A percentile compares a stretch with the other conserved stretches of the same genome.
phyloP scores from a whole-genome alignment of 2,329 filamentous ascomycete species.

The Alternaria ventricosa region DNA sequence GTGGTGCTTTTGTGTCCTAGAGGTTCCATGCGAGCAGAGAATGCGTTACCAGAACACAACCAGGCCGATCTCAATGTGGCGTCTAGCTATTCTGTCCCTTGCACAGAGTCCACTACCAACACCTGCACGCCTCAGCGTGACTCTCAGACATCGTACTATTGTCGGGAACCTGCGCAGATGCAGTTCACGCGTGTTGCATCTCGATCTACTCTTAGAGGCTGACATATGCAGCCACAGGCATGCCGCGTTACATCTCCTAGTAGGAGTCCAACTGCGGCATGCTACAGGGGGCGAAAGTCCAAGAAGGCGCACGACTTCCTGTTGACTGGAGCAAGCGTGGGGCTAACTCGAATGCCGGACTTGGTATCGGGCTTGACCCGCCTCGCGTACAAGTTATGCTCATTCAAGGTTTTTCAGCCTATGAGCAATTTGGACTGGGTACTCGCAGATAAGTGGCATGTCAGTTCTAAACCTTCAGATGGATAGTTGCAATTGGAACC shows the following conservation, averaged over 20 bases:
- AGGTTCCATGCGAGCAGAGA: neutral
- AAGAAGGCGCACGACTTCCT: slow-evolving; percentile 17
- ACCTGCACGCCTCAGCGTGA: slow-evolving; percentile 19
- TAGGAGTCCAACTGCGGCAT: slow-evolving; percentile 6
- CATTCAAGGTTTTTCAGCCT: neutral
- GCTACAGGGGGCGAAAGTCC: slow-evolving; percentile 14
- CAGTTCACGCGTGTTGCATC: slow-evolving; percentile 6
- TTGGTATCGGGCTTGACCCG: neutral
- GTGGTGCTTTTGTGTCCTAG: neutral
- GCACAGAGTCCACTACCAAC: neutral
- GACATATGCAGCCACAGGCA: slow-evolving; percentile 17
- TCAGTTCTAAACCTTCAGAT: neutral
- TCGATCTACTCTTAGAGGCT: neutral
- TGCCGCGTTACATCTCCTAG: slow-evolving; percentile 1
- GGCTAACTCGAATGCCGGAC: neutral
- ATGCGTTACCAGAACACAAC: neutral
- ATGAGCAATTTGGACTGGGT: neutral
- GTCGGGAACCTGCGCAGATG: slow-evolving; percentile 12
- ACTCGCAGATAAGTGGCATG: neutral
- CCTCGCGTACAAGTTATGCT: neutral
- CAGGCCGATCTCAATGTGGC: neutral
- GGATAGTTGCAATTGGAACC: neutral
- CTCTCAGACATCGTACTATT: slow-evolving; percentile 11
- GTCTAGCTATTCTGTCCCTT: neutral
- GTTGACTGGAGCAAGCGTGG: slow-evolving; percentile 20